A percentile compares a stretch with the other conserved stretches of the same genome.
phyloP scores from a whole-genome alignment of 1,284 basidiomycete species.

The Heterobasidion occidentale region DNA sequence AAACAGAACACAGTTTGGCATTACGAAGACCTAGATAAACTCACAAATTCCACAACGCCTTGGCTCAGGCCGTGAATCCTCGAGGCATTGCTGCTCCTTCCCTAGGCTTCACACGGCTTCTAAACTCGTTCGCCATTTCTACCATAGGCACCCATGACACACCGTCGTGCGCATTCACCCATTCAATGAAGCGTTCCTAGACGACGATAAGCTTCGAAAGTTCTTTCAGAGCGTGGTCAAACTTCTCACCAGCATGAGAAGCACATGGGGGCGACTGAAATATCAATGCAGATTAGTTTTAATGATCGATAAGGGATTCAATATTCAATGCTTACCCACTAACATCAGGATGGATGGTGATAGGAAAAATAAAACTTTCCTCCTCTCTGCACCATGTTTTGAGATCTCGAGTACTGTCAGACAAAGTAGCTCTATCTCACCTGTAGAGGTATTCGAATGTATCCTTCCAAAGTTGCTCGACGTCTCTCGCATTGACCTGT shows the following conservation, averaged over 20 bases:
- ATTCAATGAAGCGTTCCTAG: conserved; percentile 73
- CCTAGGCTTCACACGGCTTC: conserved; percentile 20
- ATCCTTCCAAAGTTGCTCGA: conserved; percentile 75
- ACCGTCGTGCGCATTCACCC: conserved; percentile 67
- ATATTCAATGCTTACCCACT: conserved; percentile 39
- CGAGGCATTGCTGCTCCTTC: conserved; percentile 35
- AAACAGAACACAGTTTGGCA: no score
- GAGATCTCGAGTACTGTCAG: neutral
- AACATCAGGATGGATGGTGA: conserved; percentile 78
- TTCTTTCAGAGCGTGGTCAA: neutral
- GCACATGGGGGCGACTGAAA: conserved; percentile 42
- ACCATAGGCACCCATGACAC: conserved; percentile 72
- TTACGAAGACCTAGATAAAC: no score
- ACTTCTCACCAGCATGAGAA: conserved; percentile 55
- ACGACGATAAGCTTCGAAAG: neutral
- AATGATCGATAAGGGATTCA: neutral
- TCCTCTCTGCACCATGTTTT: conserved; percentile 40
- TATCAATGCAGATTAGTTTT: neutral
- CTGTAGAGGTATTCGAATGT: conserved; percentile 64
- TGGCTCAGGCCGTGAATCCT: conserved; percentile 14
- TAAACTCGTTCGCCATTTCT: conserved; percentile 53
- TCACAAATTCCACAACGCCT: no score
- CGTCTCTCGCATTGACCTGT: conserved; percentile 59
- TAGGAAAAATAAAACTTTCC: conserved; percentile 67
- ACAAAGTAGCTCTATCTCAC: conserved; percentile 19